Evolutionary conservation across 2,329 filamentous ascomycete species (phyloP), one percentile per base, ranked within the genome.

Genomic region (Gnomoniopsis smithogilvyi): DNA sequence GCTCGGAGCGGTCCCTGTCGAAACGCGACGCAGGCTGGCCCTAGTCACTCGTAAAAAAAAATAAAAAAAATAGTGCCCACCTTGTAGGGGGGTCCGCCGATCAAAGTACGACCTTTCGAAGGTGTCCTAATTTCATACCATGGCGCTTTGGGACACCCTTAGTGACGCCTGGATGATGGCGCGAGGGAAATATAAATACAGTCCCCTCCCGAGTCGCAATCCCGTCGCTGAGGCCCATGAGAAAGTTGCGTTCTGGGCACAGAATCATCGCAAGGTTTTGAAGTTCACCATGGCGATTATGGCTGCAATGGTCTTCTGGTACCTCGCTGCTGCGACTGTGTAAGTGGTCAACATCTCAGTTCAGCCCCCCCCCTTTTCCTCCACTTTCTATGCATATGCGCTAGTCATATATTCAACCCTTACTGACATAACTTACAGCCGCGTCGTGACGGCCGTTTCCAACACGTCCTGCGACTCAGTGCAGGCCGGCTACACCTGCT

Each of bases 401-500:
- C 15, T 19, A 45, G 6, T 19, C 15, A 41, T 1, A 11, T 48
- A 4, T n/a, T 49, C 3, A 17, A 8, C n/a, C 17, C 10, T 45
- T n/a, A 26, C 62, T 59, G 49, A 62, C 46, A 38, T 2, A 3
- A 4, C 19, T 8, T 45, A 41, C 51, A 63, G 51, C 4, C 56
- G 34, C 12, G 52, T 56, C 52, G 50, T 54, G 60, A 63, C 58
- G 49, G 61, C 50, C 50, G 41, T 59, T 19, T 53, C 52, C n/a
- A 59, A 50, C 46, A 41, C 41, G 45, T 58, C 50, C 62, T 88
- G 85, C 72, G 82, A 84, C 68, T 79, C 77, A 6, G 72, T 82
- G 38, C 68, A 79, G 46, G 64, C 76, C 41, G 87, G 87, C 60
- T 90, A 86, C 70, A 80, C 83, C 63, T 92, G 89, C 72, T 78